A percentile compares a stretch with the other conserved stretches of the same genome.
phyloP scores from a whole-genome alignment of 768 basidiomycete species.

The Serpula lacrymans region DNA sequence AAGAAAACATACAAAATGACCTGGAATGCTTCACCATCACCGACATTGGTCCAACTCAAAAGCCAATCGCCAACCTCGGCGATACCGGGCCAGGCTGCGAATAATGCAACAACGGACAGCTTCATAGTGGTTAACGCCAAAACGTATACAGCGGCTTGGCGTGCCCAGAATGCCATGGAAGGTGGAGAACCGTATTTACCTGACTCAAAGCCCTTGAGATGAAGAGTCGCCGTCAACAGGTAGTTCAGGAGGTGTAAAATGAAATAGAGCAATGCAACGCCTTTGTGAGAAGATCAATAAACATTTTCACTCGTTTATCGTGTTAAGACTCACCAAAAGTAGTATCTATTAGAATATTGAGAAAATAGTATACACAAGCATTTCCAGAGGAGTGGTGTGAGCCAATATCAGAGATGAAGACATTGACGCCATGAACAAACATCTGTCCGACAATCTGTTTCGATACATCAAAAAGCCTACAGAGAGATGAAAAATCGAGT shows the following conservation, averaged over 20 bases:
- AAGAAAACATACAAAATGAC: slow-evolving; percentile 69
- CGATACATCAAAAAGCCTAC: slow-evolving; percentile 87
- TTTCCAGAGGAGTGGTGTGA: slow-evolving; percentile 71
- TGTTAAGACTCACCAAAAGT: slow-evolving; percentile 54
- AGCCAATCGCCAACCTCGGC: slow-evolving; percentile 83
- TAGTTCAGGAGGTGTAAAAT: slow-evolving; percentile 62
- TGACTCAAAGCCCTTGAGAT: slow-evolving; percentile 74
- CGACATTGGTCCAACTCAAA: slow-evolving; percentile 70
- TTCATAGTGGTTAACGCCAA: slow-evolving; percentile 85
- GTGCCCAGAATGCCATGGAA: slow-evolving; percentile 63
- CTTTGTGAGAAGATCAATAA: slow-evolving; percentile 35
- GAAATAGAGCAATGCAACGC: slow-evolving; percentile 80
- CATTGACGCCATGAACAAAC: slow-evolving; percentile 76
- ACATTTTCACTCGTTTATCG: slow-evolving; percentile 6
- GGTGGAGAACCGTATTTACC: slow-evolving; percentile 91
- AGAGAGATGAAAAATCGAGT: slow-evolving; percentile 1
- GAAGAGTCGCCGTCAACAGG: slow-evolving; percentile 59
- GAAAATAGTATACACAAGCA: slow-evolving; percentile 89
- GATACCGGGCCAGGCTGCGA: slow-evolving; percentile 67
- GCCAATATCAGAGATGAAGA: slow-evolving; percentile 74
- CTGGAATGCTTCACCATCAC: slow-evolving; percentile 59
- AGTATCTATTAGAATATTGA: slow-evolving; percentile 84
- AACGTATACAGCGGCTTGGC: slow-evolving; percentile 82
- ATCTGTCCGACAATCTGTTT: slow-evolving; percentile 88
- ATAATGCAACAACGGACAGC: slow-evolving; percentile 74